Conservation (phyloP, 352 stramenopile species). For the Peronosclerospora sorghi region DNA sequence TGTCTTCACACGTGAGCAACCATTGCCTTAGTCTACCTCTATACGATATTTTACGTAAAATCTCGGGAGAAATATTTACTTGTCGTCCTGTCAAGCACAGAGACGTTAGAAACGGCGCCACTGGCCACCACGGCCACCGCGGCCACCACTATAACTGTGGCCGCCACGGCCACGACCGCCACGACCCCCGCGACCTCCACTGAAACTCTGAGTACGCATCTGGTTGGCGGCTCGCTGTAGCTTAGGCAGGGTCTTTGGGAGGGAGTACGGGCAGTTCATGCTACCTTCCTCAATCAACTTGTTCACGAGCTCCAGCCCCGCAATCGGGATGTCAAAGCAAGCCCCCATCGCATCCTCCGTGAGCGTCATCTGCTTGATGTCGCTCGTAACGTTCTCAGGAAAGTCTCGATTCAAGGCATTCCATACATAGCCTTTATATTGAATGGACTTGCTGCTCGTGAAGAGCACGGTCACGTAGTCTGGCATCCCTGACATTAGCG, state of each 20-base stretch:
- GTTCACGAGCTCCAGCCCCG: constrained; percentile 50
- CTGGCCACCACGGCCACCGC: constrained; percentile 19
- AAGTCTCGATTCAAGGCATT: constrained; percentile 85
- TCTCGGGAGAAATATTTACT: constrained; percentile 21
- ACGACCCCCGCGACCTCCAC: constrained; percentile 29
- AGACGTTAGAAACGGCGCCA: constrained; percentile 22
- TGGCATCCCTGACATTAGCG: constrained; percentile 83
- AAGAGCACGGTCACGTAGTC: constrained; percentile 87
- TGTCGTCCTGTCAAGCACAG: constrained; percentile 9
- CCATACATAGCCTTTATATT: constrained; percentile 87
- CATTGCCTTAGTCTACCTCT: constrained; percentile 11
- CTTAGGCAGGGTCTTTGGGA: constrained; percentile 66
- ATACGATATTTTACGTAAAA: constrained; percentile 29
- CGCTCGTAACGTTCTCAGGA: constrained; percentile 49
- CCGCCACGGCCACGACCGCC: constrained; percentile 24
- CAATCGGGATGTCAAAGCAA: constrained; percentile 84
- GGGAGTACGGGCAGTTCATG: constrained; percentile 58
- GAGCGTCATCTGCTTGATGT: constrained; percentile 86
- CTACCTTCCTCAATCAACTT: constrained; percentile 62
- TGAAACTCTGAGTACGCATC: constrained; percentile 25
- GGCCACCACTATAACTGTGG: constrained; percentile 18
- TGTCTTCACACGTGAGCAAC: too few species aligned
- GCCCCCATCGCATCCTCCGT: constrained; percentile 80
- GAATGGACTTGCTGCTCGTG: constrained; percentile 71
- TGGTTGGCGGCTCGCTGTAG: constrained; percentile 58